Base-by-base conservation (phyloP, 495 filamentous ascomycete genomes). In the Mytilinidion resinicola region DNA sequence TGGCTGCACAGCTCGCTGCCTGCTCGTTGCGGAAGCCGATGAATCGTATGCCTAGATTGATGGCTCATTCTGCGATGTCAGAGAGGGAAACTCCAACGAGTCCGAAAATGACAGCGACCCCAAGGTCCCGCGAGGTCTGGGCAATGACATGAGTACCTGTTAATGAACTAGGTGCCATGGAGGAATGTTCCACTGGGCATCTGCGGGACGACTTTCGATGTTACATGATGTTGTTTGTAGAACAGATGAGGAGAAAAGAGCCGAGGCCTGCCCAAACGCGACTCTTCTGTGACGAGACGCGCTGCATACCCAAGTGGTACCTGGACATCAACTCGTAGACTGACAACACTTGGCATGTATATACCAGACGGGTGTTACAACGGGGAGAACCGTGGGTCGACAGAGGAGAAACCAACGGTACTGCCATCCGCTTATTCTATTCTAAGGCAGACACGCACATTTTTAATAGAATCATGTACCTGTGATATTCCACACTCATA, bases 21-120 rank as follows among this genome's bases (percentile, higher is more conserved):
- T 87, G 84, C 57, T 87, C 83, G 55, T 87, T 87, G 14, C 84
- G 70, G 64, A 87, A 86, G 36, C 74, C 82, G 46, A 86, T 79
- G 68, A 85, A 86, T 33, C 80, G 78, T 59, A 87, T 84, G 1
- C 82, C 82, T 33, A 83, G 65, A 35, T 82, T 78, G 60, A 85
- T 80, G 37, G 77, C 80, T 55, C 84, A 79, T 66, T 85, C 82
- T 33, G 82, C 83, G 20, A 85, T 83, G 50, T 85, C 80, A 35
- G 83, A 81, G 3, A 85, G 78, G 10, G 83, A 83, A 47, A 86
- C 82, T 35, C 84, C 84, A 4, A 85, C 83, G 47, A 85, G 76
- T 55, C 84, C 84, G 67, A 86, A 86, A 64, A 86, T 76, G 42
- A 84, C 78, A 9, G 70, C 75, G 21, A 86, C 75, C 17, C 78